A percentile compares a stretch with the other conserved stretches of the same genome.
These are phyloP conservation scores for Emergomyces africanus DNA, from an alignment of 2,329 filamentous ascomycete genomes.

Conservation along the genomic window DNA sequence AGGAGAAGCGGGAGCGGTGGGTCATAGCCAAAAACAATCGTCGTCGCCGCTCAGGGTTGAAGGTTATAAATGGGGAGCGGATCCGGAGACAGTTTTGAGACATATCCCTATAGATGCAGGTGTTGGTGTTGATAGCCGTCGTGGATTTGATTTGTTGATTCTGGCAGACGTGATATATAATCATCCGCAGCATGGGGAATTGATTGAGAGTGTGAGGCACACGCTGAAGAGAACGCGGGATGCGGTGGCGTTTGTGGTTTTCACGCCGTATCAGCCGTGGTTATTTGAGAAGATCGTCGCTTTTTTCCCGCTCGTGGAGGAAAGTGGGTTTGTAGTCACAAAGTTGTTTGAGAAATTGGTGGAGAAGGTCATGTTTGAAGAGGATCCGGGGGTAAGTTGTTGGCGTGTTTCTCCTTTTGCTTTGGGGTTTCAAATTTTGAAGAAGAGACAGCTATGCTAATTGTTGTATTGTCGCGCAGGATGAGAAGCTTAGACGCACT, in stretches of 20 bases:
- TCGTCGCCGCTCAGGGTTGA: conserved; percentile 42
- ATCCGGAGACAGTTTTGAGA: conserved; percentile 45
- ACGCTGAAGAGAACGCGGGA: conserved; percentile 46
- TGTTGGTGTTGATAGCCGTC: neutral
- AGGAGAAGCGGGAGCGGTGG: neutral
- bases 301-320: conserved; percentile 68
- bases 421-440: neutral
- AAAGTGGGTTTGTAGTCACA: conserved; percentile 59
- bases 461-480: conserved; percentile 28
- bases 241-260: conserved; percentile 71
- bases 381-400: conserved; percentile 60
- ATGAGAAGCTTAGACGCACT: conserved; percentile 66
- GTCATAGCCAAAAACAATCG: conserved; percentile 13
- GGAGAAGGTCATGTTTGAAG: conserved; percentile 78
- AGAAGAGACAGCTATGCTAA: neutral
- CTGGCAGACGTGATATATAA: conserved; percentile 86
- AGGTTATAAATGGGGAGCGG: conserved; percentile 75
- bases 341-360: conserved; percentile 71
- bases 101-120: conserved; percentile 32
- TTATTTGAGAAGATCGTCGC: conserved; percentile 68
- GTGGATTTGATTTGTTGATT: conserved; percentile 64
- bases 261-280: conserved; percentile 91
- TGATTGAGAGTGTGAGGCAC: conserved; percentile 57
- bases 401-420: neutral
- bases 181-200: conserved; percentile 70